phyloP scores from a whole-genome alignment of 2,329 filamentous ascomycete genomes.

The Fusarium abutilonis region DNA sequence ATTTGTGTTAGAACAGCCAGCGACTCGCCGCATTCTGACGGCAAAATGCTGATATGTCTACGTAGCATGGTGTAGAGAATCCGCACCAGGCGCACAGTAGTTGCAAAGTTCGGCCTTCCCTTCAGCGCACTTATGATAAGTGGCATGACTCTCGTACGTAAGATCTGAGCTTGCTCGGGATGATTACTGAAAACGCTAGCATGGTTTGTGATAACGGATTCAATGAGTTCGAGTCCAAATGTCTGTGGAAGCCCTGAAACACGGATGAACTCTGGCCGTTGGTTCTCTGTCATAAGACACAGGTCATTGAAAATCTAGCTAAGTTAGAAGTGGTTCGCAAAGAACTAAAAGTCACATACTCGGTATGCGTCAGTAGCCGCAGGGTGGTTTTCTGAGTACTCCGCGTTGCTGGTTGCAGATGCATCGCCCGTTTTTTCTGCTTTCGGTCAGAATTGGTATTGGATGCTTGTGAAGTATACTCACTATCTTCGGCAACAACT shows the following conservation, averaged over 20 bases:
- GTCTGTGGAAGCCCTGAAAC: conserved; percentile 81
- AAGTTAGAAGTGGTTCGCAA: conserved; percentile 16
- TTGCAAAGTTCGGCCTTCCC: conserved; percentile 80
- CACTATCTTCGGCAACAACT: conserved; percentile 82
- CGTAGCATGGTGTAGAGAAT: conserved; percentile 85
- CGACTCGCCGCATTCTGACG: conserved; percentile 83
- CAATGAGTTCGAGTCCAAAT: conserved; percentile 90
- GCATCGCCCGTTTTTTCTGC: conserved; percentile 60
- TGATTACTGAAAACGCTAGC: conserved; percentile 81
- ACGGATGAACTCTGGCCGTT: conserved; percentile 82
- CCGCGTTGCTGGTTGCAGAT: conserved; percentile 68
- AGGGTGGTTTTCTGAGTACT: conserved; percentile 72
- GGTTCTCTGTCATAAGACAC: conserved; percentile 85
- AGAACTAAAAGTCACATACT: conserved; percentile 52
- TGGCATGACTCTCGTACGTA: conserved; percentile 82
- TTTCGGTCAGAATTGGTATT: conserved; percentile 26
- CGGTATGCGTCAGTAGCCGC: conserved; percentile 88
- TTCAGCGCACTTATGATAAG: conserved; percentile 81
- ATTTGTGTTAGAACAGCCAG: conserved; percentile 84
- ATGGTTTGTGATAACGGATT: conserved; percentile 88
- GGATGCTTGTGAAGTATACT: conserved; percentile 45
- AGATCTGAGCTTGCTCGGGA: conserved; percentile 80
- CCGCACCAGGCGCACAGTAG: conserved; percentile 82
- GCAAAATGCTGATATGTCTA: conserved; percentile 78
- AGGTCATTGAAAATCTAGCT: conserved; percentile 86